phyloP scores from a whole-genome alignment of 306 rosid species.

The Lathyrus aphaca region DNA sequence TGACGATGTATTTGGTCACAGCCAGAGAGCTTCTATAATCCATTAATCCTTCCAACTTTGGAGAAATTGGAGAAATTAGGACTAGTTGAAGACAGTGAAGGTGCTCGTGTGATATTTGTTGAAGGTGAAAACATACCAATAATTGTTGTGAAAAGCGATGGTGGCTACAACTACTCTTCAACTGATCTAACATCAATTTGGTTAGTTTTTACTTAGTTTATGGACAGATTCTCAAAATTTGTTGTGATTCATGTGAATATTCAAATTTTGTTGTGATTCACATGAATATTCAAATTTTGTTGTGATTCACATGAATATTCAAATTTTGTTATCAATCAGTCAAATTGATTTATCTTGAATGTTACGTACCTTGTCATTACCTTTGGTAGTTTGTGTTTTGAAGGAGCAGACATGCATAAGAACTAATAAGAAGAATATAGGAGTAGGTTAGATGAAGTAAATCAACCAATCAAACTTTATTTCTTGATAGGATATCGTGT shows the following conservation, averaged over 20 bases:
- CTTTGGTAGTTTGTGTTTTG: background rate
- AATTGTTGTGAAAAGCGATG: constrained; percentile 92
- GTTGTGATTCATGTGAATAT: too few relatives aligned
- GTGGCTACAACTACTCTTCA: constrained; percentile 88
- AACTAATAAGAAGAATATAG: background rate
- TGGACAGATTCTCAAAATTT: background rate
- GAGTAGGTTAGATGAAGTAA: constrained; percentile 9
- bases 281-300: constrained; percentile 19
- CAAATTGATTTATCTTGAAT: constrained; percentile 15
- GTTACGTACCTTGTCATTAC: background rate
- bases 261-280: background rate
- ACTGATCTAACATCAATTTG: constrained; percentile 85
- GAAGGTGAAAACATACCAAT: constrained; percentile 76
- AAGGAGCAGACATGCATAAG: background rate
- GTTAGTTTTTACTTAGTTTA: constrained; percentile 44
- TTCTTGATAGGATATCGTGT: background rate
- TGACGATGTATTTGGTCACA: constrained; percentile 44
- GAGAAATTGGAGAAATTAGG: constrained; percentile 63
- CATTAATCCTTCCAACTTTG: constrained; percentile 64
- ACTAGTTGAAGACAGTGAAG: constrained; percentile 69
- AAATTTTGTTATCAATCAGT: constrained; percentile 17
- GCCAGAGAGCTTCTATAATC: constrained; percentile 92
- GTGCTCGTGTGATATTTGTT: constrained; percentile 82
- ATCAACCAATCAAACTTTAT: too few relatives aligned
- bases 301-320: constrained; percentile 11